phyloP scores from a whole-genome alignment of 1,284 basidiomycete species.

The Cryptococcus sp. region DNA sequence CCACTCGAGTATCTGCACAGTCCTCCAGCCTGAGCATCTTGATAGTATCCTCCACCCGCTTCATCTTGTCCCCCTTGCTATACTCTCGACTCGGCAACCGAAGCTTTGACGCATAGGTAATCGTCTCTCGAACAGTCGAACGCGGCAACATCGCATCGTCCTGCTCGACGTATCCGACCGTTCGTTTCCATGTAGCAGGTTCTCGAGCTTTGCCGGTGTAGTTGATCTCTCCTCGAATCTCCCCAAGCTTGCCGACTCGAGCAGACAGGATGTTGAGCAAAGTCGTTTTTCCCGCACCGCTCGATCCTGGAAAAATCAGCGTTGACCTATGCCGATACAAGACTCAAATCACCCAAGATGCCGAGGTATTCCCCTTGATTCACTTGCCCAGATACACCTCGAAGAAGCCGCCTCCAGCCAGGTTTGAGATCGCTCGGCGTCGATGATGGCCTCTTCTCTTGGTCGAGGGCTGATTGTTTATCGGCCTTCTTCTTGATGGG shows the following conservation, averaged over 20 bases:
- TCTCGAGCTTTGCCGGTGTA: constrained; percentile 48
- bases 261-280: constrained; percentile 50
- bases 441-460: no score
- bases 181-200: constrained; percentile 51
- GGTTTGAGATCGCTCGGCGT: no score
- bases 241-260: constrained; percentile 42
- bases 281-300: constrained; percentile 47
- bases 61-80: constrained; percentile 2
- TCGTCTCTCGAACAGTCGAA: constrained; percentile 65
- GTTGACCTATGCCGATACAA: no score
- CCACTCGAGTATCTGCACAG: constrained; percentile 1
- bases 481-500: no score
- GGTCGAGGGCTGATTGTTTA: no score
- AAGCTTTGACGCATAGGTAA: no score
- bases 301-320: no score
- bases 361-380: no score
- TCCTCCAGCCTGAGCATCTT: constrained; percentile 10
- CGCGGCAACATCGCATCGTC: constrained; percentile 39
- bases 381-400: no score
- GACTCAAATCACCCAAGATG: no score
- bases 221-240: constrained; percentile 45
- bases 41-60: constrained; percentile 1
- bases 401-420: no score
- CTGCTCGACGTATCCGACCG: constrained; percentile 49
- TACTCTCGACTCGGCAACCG: constrained; percentile 4